Evolutionary conservation across 441 rosid species (phyloP).

Genomic region (Dalechampia spathulata): DNA sequence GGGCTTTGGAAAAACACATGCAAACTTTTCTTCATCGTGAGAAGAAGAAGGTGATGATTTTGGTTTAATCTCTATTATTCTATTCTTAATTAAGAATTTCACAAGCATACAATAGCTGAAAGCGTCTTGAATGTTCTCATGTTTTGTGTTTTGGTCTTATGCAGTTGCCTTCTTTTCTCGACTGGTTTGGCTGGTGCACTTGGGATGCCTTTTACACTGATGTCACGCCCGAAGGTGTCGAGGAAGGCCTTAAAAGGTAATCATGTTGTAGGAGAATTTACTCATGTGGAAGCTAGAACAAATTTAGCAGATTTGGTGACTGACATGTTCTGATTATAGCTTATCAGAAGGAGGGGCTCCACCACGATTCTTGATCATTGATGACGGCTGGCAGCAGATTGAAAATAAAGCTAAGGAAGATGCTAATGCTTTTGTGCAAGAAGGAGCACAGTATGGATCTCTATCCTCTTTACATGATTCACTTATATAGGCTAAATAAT

Average conservation of each 20-base stretch:
- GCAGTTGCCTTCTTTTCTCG: constrained; percentile 79
- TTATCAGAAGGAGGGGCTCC: constrained; percentile 82
- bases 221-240: constrained; percentile 89
- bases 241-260: constrained; percentile 83
- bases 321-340: constrained; percentile 36
- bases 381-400: constrained; percentile 98
- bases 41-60: constrained; percentile 60
- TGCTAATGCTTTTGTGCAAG: constrained; percentile 48
- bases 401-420: constrained; percentile 69
- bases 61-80: background rate
- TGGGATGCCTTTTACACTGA: constrained; percentile 99
- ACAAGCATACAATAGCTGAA: background rate
- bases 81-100: background rate
- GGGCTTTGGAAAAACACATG: constrained; percentile 79
- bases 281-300: too few species aligned
- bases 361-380: constrained; percentile 77
- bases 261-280: too few species aligned
- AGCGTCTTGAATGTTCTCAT: constrained; percentile 6
- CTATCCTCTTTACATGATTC: constrained; percentile 8
- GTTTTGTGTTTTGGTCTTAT: constrained; percentile 10
- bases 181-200: constrained; percentile 99
- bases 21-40: constrained; percentile 85
- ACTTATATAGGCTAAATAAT: background rate
- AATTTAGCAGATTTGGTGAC: background rate
- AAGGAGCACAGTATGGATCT: constrained; percentile 89